Base-by-base conservation (phyloP, 345 rosid genomes). In the Nephelium lappaceum region DNA sequence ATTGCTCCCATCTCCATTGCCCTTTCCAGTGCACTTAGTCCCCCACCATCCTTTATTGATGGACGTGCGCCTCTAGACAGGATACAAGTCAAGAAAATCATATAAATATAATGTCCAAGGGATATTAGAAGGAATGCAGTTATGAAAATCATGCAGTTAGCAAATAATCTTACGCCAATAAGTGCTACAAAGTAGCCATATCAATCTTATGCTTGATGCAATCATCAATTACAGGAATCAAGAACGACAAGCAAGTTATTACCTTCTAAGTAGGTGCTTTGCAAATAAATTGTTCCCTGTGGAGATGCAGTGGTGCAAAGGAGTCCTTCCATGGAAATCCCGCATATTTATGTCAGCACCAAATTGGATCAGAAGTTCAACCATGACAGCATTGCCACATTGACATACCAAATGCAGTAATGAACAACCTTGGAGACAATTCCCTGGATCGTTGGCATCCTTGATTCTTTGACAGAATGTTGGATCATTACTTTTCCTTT, bases 1-100 rank as follows among this genome's bases (percentile, higher is more conserved):
- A 95, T 93, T 24, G 98, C 94, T 76, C 98, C 98, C 86, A 86
- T 92, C 78, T 93, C 98, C 98, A 93, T 95, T 42, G 95, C 94
- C 77, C 98, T 93, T 74, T 95, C 98, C 72, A 95, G 82, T 41
- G 88, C 92, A 65, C 88, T 91, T 76, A 89, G 86, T 15, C 98
- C 98, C 71, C 90, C 91, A 12, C 83, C 88, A 63, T 95, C 98
- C 80, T 85, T 93, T 74, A 91, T 82, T 0, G 92, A 88, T 62
- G 95, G 87, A 9, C 88, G 83, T 41, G 94, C 95, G 16, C 98
- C 98, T 82, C 98, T 95, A 94, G 78, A 36, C 14, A 69, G 24
- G 23, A 53, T 60, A 27, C 60, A 58, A 61, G 42, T 45, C 18
- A 25, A 18, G 36, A 31, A n/a, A 12, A 21, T 11, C 19, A 25